Base-by-base conservation (phyloP, 2,329 filamentous ascomycete species). In the Botrytis galanthina region DNA sequence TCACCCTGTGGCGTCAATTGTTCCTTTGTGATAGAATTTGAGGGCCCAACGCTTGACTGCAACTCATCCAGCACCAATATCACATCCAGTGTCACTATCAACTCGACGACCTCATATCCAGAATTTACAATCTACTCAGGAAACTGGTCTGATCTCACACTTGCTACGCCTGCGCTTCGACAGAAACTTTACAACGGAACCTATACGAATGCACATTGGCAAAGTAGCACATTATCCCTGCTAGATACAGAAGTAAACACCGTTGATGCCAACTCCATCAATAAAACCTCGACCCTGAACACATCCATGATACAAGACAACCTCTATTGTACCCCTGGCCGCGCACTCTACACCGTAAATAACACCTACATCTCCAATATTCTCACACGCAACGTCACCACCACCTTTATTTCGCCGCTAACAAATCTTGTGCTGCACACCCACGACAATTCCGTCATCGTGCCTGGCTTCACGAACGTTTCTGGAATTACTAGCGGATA, bases 1-100 rank as follows among this genome's bases (percentile, higher is more conserved):
- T 78, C 76, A 5, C 75, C 75, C 3, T 79, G 78, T 42, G 75
- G 76, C 22, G 54, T 39, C 1, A 78, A 79, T 22, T 77, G 77
- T 68, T 75, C 74, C 2, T 79, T 76, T 37, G 46, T 42, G 10
- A 68, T 73, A 20, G 57, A 72, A 46, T 77, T 76, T 29, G 74
- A 78, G 74, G 77, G 73, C 0, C 75, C 74, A 37, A 74, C 66
- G 2, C 42, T 78, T 4, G 57, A 74, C 32, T 78, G 76, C 51
- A 74, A 72, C 29, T 71, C 35, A 29, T 44, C 48, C 18, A 70
- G 67, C 37, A 39, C 29, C 10, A 48, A 66, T 20, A 35, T 66
- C 6, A 39, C 46, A 22, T 20, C 22, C 29, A 67, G 64, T 26
- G 1, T 29, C 22, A 29, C 8, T 14, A 0, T 1, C 32, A 54